These are phyloP conservation scores for Pittosporum tobira DNA, from an alignment of 129 eudicot genomes.

Conservation along the genomic window DNA sequence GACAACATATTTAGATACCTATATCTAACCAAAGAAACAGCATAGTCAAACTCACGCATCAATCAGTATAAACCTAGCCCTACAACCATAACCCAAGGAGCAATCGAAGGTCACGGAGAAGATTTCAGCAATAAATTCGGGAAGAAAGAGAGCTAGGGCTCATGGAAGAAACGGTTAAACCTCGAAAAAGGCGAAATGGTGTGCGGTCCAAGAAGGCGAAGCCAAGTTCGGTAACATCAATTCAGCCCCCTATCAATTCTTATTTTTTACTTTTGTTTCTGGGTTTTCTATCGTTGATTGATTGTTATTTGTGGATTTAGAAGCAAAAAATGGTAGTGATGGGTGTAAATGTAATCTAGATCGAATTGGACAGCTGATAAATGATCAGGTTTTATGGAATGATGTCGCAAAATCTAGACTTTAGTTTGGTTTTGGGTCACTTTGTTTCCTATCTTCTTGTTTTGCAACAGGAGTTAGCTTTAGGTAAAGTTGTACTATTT, in stretches of 20 bases:
- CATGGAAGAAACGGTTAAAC: conserved; percentile 58
- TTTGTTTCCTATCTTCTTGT: conserved; percentile 82
- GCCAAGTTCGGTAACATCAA: conserved; percentile 22
- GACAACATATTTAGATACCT: too few species aligned
- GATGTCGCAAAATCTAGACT: conserved; percentile 87
- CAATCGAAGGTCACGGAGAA: conserved; percentile 52
- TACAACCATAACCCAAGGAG: too few species aligned
- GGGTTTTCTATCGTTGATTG: conserved; percentile 5
- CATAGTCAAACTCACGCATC: too few species aligned
- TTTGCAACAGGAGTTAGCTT: conserved; percentile 58
- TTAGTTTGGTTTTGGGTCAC: conserved; percentile 93
- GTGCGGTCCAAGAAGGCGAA: conserved; percentile 63
- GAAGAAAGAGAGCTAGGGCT: conserved; percentile 46
- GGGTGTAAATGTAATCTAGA: conserved; percentile 58
- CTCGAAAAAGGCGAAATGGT: conserved; percentile 52
- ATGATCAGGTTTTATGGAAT: conserved; percentile 81
- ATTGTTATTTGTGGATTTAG: conserved; percentile 22
- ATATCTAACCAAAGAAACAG: too few species aligned
- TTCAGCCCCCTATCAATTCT: conserved; percentile 19
- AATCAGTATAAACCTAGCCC: too few species aligned
- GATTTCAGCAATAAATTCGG: conserved; percentile 43
- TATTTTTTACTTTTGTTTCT: background rate
- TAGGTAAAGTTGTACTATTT: conserved; percentile 37
- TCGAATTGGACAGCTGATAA: conserved; percentile 46
- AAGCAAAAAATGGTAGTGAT: conserved; percentile 31